Evolutionary conservation across 805 yeast species (phyloP).

Genomic region (Lachancea mirantina): DNA sequence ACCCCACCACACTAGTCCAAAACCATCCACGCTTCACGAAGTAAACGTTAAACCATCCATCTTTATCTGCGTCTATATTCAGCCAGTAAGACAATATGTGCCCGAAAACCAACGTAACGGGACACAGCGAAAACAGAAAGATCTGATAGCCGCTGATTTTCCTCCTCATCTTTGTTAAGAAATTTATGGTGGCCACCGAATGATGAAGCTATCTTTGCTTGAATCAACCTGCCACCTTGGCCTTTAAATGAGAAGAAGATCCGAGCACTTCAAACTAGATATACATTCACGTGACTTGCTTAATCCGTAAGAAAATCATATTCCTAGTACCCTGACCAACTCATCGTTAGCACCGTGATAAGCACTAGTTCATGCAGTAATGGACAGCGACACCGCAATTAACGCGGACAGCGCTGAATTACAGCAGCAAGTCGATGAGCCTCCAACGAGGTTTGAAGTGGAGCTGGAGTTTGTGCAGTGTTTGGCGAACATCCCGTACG

Average conservation of each 20-base stretch:
- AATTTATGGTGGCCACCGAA: too few species aligned
- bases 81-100: constrained; percentile 30
- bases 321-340: too few species aligned
- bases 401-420: neutral
- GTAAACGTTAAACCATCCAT: constrained; percentile 58
- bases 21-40: constrained; percentile 92
- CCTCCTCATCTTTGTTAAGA: too few species aligned
- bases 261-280: too few species aligned
- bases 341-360: too few species aligned
- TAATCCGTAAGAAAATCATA: too few species aligned
- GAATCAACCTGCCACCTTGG: too few species aligned
- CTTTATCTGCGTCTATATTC: constrained; percentile 37
- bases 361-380: too few species aligned
- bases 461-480: constrained; percentile 75
- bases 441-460: constrained; percentile 46
- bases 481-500: constrained; percentile 79
- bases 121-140: constrained; percentile 25
- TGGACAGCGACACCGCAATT: neutral
- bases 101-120: constrained; percentile 43
- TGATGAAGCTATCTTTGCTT: too few species aligned
- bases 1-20: constrained; percentile 59
- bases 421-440: constrained; percentile 6
- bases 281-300: too few species aligned
- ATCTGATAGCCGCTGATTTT: too few species aligned
- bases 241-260: neutral